phyloP scores from a whole-genome alignment of 1,139 yeast species.

The Protomyces macrosporus region DNA sequence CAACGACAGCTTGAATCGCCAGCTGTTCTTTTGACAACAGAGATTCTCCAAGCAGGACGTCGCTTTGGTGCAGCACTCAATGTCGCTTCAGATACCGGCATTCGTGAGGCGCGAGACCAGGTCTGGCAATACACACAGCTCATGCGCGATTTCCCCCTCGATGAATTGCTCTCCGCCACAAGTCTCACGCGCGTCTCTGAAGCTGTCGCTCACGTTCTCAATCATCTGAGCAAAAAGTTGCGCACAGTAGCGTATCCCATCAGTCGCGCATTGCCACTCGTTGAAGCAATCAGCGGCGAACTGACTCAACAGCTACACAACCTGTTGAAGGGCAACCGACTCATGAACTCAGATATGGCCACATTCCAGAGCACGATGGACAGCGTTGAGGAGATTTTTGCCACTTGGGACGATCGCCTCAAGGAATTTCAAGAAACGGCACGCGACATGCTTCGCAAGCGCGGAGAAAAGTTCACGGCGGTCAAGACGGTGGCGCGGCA shows the following conservation, averaged over 20 bases:
- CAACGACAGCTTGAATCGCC: slow-evolving; percentile 55
- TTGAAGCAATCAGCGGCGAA: slow-evolving; percentile 56
- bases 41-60: slow-evolving; percentile 61
- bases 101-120: slow-evolving; percentile 50
- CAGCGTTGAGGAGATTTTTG: slow-evolving; percentile 39
- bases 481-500: slow-evolving; percentile 55
- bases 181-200: slow-evolving; percentile 47
- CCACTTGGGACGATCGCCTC: slow-evolving; percentile 48
- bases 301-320: slow-evolving; percentile 40
- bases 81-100: slow-evolving; percentile 56
- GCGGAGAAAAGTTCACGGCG: slow-evolving; percentile 66
- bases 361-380: slow-evolving; percentile 39
- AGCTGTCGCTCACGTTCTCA: slow-evolving; percentile 50
- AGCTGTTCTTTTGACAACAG: slow-evolving; percentile 56
- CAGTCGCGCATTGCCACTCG: slow-evolving; percentile 55
- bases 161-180: slow-evolving; percentile 52
- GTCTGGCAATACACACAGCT: slow-evolving; percentile 49
- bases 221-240: slow-evolving; percentile 57
- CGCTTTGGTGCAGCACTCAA: slow-evolving; percentile 74
- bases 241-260: slow-evolving; percentile 62
- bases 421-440: slow-evolving; percentile 57
- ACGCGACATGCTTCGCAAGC: slow-evolving; percentile 68
- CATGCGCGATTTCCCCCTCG: slow-evolving; percentile 65
- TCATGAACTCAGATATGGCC: slow-evolving; percentile 42
- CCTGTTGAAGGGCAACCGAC: slow-evolving; percentile 34